Conservation (phyloP, 345 rosid genomes). For the Camelina sativa region DNA sequence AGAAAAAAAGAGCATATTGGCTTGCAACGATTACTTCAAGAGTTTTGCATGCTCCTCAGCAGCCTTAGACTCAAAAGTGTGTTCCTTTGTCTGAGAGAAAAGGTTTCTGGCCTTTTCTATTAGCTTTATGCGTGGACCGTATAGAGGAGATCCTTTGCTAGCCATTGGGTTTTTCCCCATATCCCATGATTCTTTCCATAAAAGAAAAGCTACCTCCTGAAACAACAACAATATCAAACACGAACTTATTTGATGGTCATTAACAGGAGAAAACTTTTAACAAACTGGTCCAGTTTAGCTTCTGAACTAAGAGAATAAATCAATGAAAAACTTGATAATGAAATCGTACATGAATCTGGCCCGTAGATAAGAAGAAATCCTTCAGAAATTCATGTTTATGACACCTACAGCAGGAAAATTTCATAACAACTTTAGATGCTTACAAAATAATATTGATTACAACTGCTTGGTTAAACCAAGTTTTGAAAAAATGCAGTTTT, state of each 20-base stretch:
- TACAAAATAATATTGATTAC: neutral
- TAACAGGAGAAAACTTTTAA: neutral
- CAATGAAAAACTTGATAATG: slow-evolving; percentile 13
- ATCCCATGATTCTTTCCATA: slow-evolving; percentile 99
- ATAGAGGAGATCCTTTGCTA: slow-evolving; percentile 93
- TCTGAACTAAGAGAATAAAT: slow-evolving; percentile 21
- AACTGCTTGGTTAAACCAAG: slow-evolving; percentile 4
- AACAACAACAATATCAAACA: slow-evolving; percentile 15
- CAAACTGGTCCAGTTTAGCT: slow-evolving; percentile 14
- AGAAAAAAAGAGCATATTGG: neutral
- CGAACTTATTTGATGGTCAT: neutral
- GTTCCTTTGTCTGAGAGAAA: slow-evolving; percentile 89
- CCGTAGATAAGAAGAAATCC: slow-evolving; percentile 91
- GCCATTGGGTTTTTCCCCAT: slow-evolving; percentile 93
- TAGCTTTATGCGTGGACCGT: slow-evolving; percentile 94
- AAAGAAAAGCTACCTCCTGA: slow-evolving; percentile 91
- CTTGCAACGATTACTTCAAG: slow-evolving; percentile 61
- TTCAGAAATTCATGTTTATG: slow-evolving; percentile 85
- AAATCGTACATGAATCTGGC: slow-evolving; percentile 85
- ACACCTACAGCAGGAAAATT: slow-evolving; percentile 59
- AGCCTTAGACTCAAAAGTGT: slow-evolving; percentile 91
- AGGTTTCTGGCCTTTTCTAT: slow-evolving; percentile 80
- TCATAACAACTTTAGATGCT: neutral
- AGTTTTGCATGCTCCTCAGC: slow-evolving; percentile 98
- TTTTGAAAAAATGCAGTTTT: neutral